A percentile compares a stretch with the other conserved stretches of the same genome.
phyloP scores from a whole-genome alignment of 2,329 filamentous ascomycete species.

The Cercospora brassicicola region DNA sequence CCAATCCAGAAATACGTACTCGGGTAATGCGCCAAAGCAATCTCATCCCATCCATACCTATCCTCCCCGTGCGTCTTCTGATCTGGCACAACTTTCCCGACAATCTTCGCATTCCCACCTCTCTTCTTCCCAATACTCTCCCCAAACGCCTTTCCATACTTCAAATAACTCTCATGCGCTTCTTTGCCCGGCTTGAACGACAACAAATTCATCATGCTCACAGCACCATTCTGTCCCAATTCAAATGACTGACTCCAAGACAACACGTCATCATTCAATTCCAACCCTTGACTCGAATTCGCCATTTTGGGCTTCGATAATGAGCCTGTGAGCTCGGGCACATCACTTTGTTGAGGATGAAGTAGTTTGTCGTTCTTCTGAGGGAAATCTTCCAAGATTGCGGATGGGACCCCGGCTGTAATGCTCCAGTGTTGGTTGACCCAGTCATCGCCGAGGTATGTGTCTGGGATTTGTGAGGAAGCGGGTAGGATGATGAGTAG shows the following conservation, averaged over 20 bases:
- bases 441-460: slow-evolving; percentile 30
- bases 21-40: slow-evolving; percentile 65
- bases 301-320: slow-evolving; percentile 38
- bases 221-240: slow-evolving; percentile 44
- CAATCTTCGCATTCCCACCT: slow-evolving; percentile 62
- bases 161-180: slow-evolving; percentile 54
- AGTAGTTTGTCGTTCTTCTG: slow-evolving; percentile 45
- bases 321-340: slow-evolving; percentile 42
- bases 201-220: slow-evolving; percentile 65
- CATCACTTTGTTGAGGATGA: slow-evolving; percentile 34
- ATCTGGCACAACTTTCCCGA: slow-evolving; percentile 56
- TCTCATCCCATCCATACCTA: slow-evolving; percentile 57
- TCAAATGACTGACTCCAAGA: slow-evolving; percentile 51
- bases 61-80: slow-evolving; percentile 31
- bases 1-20: slow-evolving; percentile 51
- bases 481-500: slow-evolving; percentile 48
- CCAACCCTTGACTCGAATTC: slow-evolving; percentile 52
- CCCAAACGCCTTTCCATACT: slow-evolving; percentile 59
- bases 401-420: slow-evolving; percentile 48
- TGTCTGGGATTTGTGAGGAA: slow-evolving; percentile 30
- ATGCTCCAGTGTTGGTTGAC: slow-evolving; percentile 37
- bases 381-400: slow-evolving; percentile 42
- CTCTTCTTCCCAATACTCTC: slow-evolving; percentile 51
- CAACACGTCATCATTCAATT: slow-evolving; percentile 54
- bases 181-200: slow-evolving; percentile 54